These are phyloP conservation scores for Fusarium piperis DNA, from an alignment of 2,329 filamentous ascomycete species.

Conservation along the genomic window DNA sequence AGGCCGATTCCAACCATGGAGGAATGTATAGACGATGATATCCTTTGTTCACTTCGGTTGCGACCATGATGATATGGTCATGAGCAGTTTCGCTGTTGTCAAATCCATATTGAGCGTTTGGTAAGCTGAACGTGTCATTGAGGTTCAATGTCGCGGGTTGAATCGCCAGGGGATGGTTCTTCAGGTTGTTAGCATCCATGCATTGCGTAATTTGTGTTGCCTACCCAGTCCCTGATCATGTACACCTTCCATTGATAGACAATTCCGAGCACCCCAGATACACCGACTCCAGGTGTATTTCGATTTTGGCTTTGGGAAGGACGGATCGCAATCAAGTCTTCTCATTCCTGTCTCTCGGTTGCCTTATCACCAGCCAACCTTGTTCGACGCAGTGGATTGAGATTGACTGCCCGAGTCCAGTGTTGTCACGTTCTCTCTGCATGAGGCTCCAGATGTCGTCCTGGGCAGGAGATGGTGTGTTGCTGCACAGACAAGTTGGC, in stretches of 20 bases:
- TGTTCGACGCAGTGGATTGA: conserved; percentile 18
- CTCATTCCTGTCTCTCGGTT: conserved; percentile 11
- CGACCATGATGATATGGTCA: not conserved
- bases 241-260: not conserved
- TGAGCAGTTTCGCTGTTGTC: not conserved
- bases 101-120: not conserved
- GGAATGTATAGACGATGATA: not conserved
- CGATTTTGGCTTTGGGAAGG: not conserved
- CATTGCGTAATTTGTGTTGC: not conserved
- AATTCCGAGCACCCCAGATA: not conserved
- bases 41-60: not conserved
- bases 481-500: not conserved
- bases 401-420: not conserved
- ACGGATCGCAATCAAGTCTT: conserved; percentile 7
- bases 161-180: not conserved
- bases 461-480: not conserved
- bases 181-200: not conserved
- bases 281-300: not conserved
- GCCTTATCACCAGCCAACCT: conserved; percentile 15
- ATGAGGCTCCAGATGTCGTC: conserved; percentile 12
- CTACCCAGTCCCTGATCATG: not conserved
- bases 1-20: not conserved
- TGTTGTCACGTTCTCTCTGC: conserved; percentile 8
- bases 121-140: not conserved
- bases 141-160: not conserved